Evolutionary conservation across 2,329 filamentous ascomycete genomes (phyloP), one percentile per base, ranked within the genome.

Genomic region (Albifimbria verrucaria): DNA sequence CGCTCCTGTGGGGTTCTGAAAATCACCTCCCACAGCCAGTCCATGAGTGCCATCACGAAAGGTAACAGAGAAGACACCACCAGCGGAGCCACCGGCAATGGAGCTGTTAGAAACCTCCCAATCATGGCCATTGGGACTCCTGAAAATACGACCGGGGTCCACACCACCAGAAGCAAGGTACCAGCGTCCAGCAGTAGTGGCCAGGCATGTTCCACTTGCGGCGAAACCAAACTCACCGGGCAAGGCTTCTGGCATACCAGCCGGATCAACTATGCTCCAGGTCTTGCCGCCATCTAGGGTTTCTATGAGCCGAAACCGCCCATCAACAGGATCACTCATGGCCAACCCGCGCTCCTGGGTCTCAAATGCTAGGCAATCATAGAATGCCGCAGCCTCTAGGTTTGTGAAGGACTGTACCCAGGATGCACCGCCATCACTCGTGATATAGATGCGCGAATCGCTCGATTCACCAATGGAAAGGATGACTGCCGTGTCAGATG

Each of bases 401-500:
- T 68, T 69, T 17, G 58, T 53, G 48, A 70, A 70, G 2, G 59
- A 52, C 39, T 53, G 59, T 2, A 25, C 51, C 68, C 68, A 70
- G 4, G 59, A 58, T 21, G 22, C 46, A 43, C 64, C 68, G 36
- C 62, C 65, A 50, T 70, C 60, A 1, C 15, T 1, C 4, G 67
- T 70, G 49, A 51, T 15, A 57, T 69, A 70, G 46, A 71, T 56
- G 47, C 68, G 64, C 49, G 67, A 71, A 24, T 61, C 60, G 17
- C 55, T 48, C 23, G 65, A 65, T 22, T 61, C 58, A 49, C 67
- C 67, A 47, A 71, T 68, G 18, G 72, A 69, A 4, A 78, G 68
- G 10, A 71, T 63, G 54, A 76, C 62, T 21, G 70, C 68, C 50
- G 70, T 69, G 36, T 76, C 69, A 20, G 69, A 66, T 11, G 72